Conservation (phyloP, 257 asterid species). For the Solanum megistacrolobum region DNA sequence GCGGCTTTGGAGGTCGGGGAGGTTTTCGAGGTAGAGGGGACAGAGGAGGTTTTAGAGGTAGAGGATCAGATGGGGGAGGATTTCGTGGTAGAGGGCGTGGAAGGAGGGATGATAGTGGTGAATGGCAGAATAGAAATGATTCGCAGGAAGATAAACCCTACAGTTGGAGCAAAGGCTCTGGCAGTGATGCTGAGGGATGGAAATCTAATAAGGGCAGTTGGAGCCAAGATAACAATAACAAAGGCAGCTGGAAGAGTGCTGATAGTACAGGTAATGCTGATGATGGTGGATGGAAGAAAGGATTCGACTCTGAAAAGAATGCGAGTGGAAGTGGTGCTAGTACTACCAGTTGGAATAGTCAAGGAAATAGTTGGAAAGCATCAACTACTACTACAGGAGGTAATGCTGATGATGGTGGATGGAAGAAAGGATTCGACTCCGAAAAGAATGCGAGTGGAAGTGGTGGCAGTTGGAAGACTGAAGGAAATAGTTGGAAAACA, state of each 20-base stretch:
- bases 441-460: slow-evolving; percentile 10
- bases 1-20: slow-evolving; percentile 31
- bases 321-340: slow-evolving; percentile 3
- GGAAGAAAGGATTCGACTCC: slow-evolving; percentile 9
- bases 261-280: slow-evolving; percentile 2
- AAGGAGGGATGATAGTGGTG: slow-evolving; percentile 23
- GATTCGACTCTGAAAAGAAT: slow-evolving; percentile 12
- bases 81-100: slow-evolving; percentile 35
- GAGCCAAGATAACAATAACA: background rate
- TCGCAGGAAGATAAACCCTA: slow-evolving; percentile 33
- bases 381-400: background rate
- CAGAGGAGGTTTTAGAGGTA: slow-evolving; percentile 22
- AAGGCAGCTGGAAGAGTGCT: slow-evolving; percentile 8
- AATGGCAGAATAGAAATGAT: slow-evolving; percentile 26
- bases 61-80: slow-evolving; percentile 3
- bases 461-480: slow-evolving; percentile 18
- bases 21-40: slow-evolving; percentile 57
- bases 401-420: slow-evolving; percentile 13
- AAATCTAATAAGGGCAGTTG: slow-evolving; percentile 9
- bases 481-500: background rate
- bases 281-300: slow-evolving; percentile 21
- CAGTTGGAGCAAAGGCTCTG: slow-evolving; percentile 23
- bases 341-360: slow-evolving; percentile 18
- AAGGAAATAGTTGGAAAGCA: background rate
- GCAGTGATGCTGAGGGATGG: slow-evolving; percentile 36